Base-by-base conservation (phyloP, 805 yeast species). In the Starmerella apicola region DNA sequence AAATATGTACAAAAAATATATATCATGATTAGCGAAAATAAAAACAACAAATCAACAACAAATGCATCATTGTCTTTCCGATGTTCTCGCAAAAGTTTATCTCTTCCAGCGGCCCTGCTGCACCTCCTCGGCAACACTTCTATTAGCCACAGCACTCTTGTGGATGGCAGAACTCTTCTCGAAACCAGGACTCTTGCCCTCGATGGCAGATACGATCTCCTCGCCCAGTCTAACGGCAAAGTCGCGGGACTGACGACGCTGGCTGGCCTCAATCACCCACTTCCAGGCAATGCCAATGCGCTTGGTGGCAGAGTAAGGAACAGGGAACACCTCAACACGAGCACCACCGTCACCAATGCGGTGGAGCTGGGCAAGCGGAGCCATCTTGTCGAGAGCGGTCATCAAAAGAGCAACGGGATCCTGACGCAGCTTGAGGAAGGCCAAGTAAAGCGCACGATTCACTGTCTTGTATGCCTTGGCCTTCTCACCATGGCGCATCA, bases 401-500 rank as follows among this genome's bases (percentile, higher is more conserved):
- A 78, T 76, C 50, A 91, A 69, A 18, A 81, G 68, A 32, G 71
- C 71, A 19, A 86, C 78, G 3, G 97, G 97, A 57, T 91, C 88
- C 50, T 67, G 56, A 59, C 95, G 72, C 12, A 74, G 66, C 53
- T 77, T 74, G 49, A 84, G 68, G 60, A 72, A 81, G 31, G 78
- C 79, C 36, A 86, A 64, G 56, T 86, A 85, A 37, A 91, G 66
- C 0, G 96, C 94, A 55, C 78, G 71, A 38, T 78, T 71, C 41
- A 91, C 67, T 36, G 70, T 67, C 51, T 71, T 78, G 56, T 78
- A 78, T 0, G 97, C 96, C 36, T 68, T 64, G 40, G 81, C 72
- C 59, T 86, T 91, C 59, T 78, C 77, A 32, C 98, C 98, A 56
- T 83, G 78, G 56, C 82, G 76, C 97, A 91, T 91, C 45, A 91